Evolutionary conservation across 73 alveolate species (phyloP).

Genomic region (Paramecium sonneborni): DNA sequence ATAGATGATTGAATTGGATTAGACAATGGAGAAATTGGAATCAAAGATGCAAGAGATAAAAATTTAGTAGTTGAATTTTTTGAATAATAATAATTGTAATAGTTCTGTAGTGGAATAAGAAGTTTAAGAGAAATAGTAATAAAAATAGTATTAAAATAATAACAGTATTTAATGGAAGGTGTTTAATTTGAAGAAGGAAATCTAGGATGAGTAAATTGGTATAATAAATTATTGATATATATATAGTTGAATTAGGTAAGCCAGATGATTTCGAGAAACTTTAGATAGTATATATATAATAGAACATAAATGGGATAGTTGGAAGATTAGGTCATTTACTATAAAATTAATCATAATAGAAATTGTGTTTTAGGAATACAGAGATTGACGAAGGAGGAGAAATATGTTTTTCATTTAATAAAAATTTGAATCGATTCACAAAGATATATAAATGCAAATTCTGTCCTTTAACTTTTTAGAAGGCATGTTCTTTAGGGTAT

Average conservation of each 20-base stretch:
- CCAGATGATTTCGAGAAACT: not conserved
- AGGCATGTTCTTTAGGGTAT: constrained; percentile 54
- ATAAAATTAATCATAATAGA: not conserved
- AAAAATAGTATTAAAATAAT: not conserved
- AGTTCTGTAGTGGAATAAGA: not conserved
- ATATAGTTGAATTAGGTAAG: not conserved
- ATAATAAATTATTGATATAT: not conserved
- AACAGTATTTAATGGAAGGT: not conserved
- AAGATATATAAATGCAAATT: constrained; percentile 20
- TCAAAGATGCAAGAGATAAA: not conserved
- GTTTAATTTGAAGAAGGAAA: not conserved
- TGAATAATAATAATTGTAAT: not conserved
- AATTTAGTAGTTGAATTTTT: not conserved
- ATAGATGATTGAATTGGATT: not conserved
- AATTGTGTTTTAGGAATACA: not conserved
- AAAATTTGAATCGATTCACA: not conserved
- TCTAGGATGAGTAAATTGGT: not conserved
- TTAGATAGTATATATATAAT: not conserved
- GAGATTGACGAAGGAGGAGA: not conserved
- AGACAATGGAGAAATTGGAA: not conserved
- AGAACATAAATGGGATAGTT: not conserved
- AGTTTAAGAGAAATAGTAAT: not conserved
- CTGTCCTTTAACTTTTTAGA: not conserved
- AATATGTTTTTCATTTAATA: not conserved
- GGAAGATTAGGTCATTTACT: not conserved